phyloP scores from a whole-genome alignment of 169 alveolate species.

The Eimeria praecox region DNA sequence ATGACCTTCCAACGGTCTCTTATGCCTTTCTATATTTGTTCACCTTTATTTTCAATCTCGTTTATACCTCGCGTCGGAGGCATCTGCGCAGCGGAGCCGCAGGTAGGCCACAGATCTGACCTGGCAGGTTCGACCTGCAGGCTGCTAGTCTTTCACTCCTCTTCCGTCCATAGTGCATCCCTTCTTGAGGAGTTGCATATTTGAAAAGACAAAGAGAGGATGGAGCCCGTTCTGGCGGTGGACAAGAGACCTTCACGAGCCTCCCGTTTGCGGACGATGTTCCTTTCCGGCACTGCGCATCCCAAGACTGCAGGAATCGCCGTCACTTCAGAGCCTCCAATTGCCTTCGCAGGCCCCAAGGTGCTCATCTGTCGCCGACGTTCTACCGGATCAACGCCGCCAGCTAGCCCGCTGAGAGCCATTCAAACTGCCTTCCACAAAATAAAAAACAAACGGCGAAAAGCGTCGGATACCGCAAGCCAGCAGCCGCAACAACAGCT shows the following conservation, averaged over 20 bases:
- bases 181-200: background rate
- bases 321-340: conserved; percentile 2
- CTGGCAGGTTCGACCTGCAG: background rate
- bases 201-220: background rate
- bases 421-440: background rate
- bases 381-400: background rate
- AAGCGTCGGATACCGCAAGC: background rate
- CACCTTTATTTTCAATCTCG: background rate
- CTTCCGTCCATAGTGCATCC: background rate
- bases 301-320: background rate
- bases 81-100: background rate
- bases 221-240: background rate
- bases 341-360: conserved; percentile 1
- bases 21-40: background rate
- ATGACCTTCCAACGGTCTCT: background rate
- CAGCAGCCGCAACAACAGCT: background rate
- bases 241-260: background rate
- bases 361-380: background rate
- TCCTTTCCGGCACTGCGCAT: background rate
- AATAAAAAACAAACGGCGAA: background rate
- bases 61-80: background rate
- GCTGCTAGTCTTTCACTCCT: background rate
- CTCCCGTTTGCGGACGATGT: background rate
- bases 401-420: background rate
- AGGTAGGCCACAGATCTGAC: background rate